Percentiles rank a stretch among this genome's conserved stretches.
phyloP scores from a whole-genome alignment of 2,329 filamentous ascomycete species.

The Aspergillus novoparasiticus region DNA sequence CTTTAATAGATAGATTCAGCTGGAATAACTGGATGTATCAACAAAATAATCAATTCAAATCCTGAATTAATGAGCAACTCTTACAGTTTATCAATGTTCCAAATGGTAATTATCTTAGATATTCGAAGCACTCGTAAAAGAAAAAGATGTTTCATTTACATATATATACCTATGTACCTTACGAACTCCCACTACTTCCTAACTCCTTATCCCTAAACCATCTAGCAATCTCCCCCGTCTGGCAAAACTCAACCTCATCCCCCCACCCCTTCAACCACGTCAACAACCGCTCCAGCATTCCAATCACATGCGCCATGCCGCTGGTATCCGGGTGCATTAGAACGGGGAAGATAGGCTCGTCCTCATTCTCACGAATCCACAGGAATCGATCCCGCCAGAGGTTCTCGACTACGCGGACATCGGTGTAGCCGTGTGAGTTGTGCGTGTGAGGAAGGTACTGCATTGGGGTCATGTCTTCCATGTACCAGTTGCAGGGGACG shows the following conservation, averaged over 20 bases:
- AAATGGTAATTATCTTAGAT: neutral
- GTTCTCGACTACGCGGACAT: conserved; percentile 58
- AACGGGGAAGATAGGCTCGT: conserved; percentile 52
- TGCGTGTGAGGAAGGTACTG: conserved; percentile 46
- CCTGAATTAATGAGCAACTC: neutral
- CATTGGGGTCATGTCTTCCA: conserved; percentile 51
- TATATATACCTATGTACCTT: neutral
- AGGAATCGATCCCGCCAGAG: conserved; percentile 64
- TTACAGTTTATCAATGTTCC: neutral
- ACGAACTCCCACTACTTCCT: neutral
- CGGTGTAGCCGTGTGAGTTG: conserved; percentile 62
- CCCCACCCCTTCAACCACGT: conserved; percentile 50
- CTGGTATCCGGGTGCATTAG: conserved; percentile 62
- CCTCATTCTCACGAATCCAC: conserved; percentile 54
- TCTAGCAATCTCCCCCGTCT: conserved; percentile 32
- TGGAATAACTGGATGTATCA: neutral
- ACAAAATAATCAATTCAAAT: neutral
- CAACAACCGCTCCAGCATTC: conserved; percentile 58
- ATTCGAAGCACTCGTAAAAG: neutral
- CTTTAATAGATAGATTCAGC: neutral
- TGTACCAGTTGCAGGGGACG: conserved; percentile 50
- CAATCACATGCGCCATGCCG: conserved; percentile 63
- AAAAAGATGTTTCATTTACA: too few relatives aligned
- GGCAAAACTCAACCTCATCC: conserved; percentile 36
- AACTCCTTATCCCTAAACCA: conserved; percentile 29